Percentiles rank a stretch among this genome's conserved stretches.
phyloP scores from a whole-genome alignment of 2,329 filamentous ascomycete species.

The Exophiala xenobiotica region DNA sequence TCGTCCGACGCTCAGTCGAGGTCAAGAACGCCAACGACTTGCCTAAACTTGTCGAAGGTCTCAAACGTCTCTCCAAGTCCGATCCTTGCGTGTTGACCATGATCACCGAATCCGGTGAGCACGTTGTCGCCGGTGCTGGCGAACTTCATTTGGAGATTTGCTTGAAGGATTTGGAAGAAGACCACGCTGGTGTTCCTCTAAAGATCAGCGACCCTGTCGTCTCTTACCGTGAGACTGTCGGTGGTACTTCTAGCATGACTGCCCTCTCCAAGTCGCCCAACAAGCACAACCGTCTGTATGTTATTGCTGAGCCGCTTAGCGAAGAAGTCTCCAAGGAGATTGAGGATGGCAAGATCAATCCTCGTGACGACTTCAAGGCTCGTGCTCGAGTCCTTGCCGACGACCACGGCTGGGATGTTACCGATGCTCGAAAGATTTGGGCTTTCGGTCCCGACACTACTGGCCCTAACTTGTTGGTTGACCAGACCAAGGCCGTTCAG shows the following conservation, averaged over 20 bases:
- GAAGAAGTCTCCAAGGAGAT: slow-evolving; percentile 92
- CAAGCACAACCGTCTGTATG: slow-evolving; percentile 99
- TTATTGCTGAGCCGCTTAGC: slow-evolving; percentile 82
- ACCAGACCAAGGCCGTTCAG: slow-evolving; percentile 99
- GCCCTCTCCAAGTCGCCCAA: slow-evolving; percentile 99
- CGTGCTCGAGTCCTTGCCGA: slow-evolving; percentile 95
- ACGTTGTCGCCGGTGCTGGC: slow-evolving; percentile 98
- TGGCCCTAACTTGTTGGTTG: slow-evolving; percentile 96
- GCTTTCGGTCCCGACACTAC: slow-evolving; percentile 98
- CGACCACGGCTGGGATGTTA: slow-evolving; percentile 98
- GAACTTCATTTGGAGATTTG: slow-evolving; percentile 99
- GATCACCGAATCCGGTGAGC: slow-evolving; percentile 92
- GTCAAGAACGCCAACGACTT: slow-evolving; percentile 99
- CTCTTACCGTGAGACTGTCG: slow-evolving; percentile 96
- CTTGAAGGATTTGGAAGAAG: slow-evolving; percentile 99
- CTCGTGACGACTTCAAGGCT: slow-evolving; percentile 98
- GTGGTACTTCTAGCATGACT: slow-evolving; percentile 81
- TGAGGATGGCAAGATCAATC: slow-evolving; percentile 84
- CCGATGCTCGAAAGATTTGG: slow-evolving; percentile 99
- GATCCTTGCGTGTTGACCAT: slow-evolving; percentile 94
- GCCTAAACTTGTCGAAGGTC: slow-evolving; percentile 99
- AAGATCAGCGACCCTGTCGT: slow-evolving; percentile 98
- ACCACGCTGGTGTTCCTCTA: slow-evolving; percentile 98
- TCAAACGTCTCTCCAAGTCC: slow-evolving; percentile 99
- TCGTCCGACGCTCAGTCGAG: slow-evolving; percentile 97